Conservation (phyloP, 2,329 filamentous ascomycete genomes). For the Beauveria sp. region DNA sequence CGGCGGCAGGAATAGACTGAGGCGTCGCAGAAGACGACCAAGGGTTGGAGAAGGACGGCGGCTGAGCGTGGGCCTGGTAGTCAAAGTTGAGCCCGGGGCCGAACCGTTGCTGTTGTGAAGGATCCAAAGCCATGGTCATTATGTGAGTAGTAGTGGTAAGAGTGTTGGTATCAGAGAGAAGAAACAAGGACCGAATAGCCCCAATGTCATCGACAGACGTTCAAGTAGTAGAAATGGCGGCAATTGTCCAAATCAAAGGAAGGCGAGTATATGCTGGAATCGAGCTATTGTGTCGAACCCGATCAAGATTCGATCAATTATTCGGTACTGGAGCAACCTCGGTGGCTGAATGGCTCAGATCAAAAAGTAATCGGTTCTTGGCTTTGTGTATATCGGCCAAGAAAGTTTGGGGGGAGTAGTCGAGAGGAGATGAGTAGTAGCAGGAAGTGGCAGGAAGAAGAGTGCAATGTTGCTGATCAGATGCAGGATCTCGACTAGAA, state of each 20-base stretch:
- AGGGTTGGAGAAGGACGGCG: constrained; percentile 80
- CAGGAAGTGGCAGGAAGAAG: constrained; percentile 12
- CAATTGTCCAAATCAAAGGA: background rate
- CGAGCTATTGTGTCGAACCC: background rate
- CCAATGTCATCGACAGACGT: constrained; percentile 8
- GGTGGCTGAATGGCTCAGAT: background rate
- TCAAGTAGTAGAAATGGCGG: background rate
- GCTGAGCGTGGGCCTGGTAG: constrained; percentile 46
- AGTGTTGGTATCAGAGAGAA: background rate
- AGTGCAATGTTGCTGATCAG: constrained; percentile 39
- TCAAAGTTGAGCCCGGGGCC: constrained; percentile 71
- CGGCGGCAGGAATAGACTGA: constrained; percentile 37
- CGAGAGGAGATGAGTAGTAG: background rate
- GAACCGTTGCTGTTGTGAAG: constrained; percentile 77
- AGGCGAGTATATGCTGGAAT: background rate
- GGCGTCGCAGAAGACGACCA: constrained; percentile 57
- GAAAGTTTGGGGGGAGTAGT: background rate
- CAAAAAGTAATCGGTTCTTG: background rate
- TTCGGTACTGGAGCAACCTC: background rate
- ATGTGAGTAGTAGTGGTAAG: constrained; percentile 25
- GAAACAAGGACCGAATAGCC: constrained; percentile 14
- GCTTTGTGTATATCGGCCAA: background rate
- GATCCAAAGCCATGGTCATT: constrained; percentile 96
- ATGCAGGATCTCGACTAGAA: constrained; percentile 39
- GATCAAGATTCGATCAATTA: background rate